Conservation (phyloP, 73 alveolate species). For the Symbiodinium pilosum region DNA sequence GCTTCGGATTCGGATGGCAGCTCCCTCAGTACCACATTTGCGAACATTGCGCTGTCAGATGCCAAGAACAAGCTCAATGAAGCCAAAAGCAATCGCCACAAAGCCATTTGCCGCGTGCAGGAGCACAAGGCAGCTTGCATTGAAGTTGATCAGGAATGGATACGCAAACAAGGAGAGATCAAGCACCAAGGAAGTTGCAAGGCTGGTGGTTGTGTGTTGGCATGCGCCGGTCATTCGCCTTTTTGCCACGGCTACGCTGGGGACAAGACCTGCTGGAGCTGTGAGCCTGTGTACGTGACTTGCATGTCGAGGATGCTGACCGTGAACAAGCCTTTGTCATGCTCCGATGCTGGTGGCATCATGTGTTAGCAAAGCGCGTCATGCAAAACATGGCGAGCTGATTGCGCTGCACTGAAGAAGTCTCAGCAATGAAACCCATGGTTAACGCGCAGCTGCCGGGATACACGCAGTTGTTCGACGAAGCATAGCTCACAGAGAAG, state of each 20-base stretch:
- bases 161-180: neutral
- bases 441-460: constrained; percentile 31
- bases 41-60: constrained; percentile 11
- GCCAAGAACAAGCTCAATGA: neutral
- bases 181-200: constrained; percentile 29
- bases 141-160: constrained; percentile 28
- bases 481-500: constrained; percentile 15
- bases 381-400: constrained; percentile 35
- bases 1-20: too few species aligned
- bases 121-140: neutral
- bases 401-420: constrained; percentile 29
- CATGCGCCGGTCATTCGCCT: constrained; percentile 20
- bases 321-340: constrained; percentile 4
- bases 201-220: constrained; percentile 79
- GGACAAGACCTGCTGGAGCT: constrained; percentile 14
- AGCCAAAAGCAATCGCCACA: neutral
- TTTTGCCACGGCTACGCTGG: neutral
- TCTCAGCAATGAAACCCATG: neutral
- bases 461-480: constrained; percentile 38
- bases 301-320: constrained; percentile 54
- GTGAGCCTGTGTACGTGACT: constrained; percentile 40
- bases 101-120: constrained; percentile 7
- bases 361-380: constrained; percentile 22
- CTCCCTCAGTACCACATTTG: neutral
- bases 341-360: constrained; percentile 58